Evolutionary conservation across 2,329 filamentous ascomycete genomes (phyloP).

Genomic region (Sporothrix inflata): DNA sequence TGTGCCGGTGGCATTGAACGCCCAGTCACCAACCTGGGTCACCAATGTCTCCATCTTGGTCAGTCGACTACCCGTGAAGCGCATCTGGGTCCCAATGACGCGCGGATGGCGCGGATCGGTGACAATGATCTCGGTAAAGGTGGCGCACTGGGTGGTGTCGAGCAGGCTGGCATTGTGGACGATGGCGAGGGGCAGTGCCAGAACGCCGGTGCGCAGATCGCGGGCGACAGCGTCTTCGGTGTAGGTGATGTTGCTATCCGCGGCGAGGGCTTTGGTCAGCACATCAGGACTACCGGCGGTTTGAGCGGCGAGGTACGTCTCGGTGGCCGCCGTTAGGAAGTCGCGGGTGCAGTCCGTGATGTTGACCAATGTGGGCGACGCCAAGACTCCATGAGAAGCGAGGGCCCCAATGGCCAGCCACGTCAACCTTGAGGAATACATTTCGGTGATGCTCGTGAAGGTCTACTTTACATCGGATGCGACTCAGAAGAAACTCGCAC

Average conservation of each 20-base stretch:
- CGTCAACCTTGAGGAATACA: neutral
- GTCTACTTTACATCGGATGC: too few relatives aligned
- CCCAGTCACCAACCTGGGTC: conserved; percentile 42
- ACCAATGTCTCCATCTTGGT: conserved; percentile 42
- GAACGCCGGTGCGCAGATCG: conserved; percentile 35
- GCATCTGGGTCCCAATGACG: conserved; percentile 45
- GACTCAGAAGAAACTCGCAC: too few relatives aligned
- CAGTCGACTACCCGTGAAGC: conserved; percentile 36
- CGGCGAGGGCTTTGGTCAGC: conserved; percentile 26
- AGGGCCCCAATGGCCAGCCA: neutral
- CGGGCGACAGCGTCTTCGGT: conserved; percentile 34
- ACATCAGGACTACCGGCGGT: conserved; percentile 30
- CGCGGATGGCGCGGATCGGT: conserved; percentile 41
- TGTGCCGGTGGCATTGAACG: conserved; percentile 44
- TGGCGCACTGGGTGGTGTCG: conserved; percentile 44
- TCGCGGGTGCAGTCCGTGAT: conserved; percentile 34
- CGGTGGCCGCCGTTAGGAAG: conserved; percentile 33
- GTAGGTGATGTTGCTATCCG: conserved; percentile 27
- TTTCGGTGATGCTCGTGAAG: neutral
- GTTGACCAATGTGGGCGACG: neutral
- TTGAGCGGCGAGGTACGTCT: conserved; percentile 35
- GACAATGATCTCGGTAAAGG: conserved; percentile 48
- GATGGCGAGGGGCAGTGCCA: conserved; percentile 40
- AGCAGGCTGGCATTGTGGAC: conserved; percentile 42
- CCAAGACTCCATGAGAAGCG: neutral